A percentile compares a stretch with the other conserved stretches of the same genome.
phyloP scores from a whole-genome alignment of 2,329 filamentous ascomycete species.

The Diaporthe sp. region DNA sequence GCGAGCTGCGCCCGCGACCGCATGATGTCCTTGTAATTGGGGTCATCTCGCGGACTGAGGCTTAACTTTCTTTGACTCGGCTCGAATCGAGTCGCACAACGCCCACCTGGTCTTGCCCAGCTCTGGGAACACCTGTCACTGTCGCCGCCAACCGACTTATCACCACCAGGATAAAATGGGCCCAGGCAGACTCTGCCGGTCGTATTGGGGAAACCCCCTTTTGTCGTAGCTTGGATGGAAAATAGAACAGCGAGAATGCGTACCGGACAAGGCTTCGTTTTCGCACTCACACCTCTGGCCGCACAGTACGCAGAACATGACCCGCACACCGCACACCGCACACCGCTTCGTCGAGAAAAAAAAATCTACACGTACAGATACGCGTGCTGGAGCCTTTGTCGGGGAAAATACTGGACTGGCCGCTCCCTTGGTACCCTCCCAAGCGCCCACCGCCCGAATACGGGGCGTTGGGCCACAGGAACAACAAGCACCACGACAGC shows the following conservation, averaged over 20 bases:
- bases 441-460: slow-evolving; percentile 4
- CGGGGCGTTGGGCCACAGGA: slow-evolving; percentile 15
- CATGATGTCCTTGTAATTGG: slow-evolving; percentile 26
- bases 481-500: slow-evolving; percentile 22
- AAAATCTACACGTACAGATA: slow-evolving; percentile 1
- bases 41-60: slow-evolving; percentile 30
- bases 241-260: neutral
- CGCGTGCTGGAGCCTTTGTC: slow-evolving; percentile 14
- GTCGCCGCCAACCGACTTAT: neutral
- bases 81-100: slow-evolving; percentile 1
- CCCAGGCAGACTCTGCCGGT: neutral
- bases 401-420: slow-evolving; percentile 6
- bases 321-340: slow-evolving; percentile 11
- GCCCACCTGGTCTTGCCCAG: neutral
- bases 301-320: slow-evolving; percentile 23
- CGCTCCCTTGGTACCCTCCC: neutral
- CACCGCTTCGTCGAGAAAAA: slow-evolving; percentile 16
- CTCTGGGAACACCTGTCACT: neutral
- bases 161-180: neutral
- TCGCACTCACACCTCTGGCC: neutral
- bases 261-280: slow-evolving; percentile 10
- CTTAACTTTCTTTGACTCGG: slow-evolving; percentile 25
- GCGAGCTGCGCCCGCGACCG: slow-evolving; percentile 21
- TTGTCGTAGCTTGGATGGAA: slow-evolving; percentile 5
- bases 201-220: neutral